Evolutionary conservation across 1,139 yeast species (phyloP), one percentile per base, ranked within the genome.

Genomic region (Geotrichum candidum): DNA sequence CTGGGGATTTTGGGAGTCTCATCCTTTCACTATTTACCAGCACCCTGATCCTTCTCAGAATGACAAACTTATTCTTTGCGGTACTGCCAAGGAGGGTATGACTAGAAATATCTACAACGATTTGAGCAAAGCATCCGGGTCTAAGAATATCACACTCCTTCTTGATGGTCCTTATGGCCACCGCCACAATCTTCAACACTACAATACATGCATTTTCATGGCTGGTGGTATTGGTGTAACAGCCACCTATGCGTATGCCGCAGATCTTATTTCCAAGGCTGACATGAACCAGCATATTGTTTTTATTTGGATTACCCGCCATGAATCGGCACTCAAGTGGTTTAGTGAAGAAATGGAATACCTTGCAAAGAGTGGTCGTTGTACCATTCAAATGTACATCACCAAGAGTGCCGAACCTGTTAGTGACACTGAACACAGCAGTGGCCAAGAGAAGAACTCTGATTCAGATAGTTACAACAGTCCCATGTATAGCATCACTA

Each of bases 141-240:
- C 50, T 15, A 50, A 54, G 7, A 57, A 50, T 13, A 56, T 76
- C 18, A 73, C 72, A 58, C 79, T 82, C 1, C 70, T 78, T 31
- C 67, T 84, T 15, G 87, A 84, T 66, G 88, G 88, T 0, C 86
- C 87, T 0, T 84, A 84, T 67, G 84, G 87, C 68, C 72, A 74
- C 67, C 66, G 75, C 66, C 67, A 82, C 64, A 78, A 87, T 72
- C 60, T 83, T 61, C 76, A 77, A 61, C 79, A 79, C 61, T 85
- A 80, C 68, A 83, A 83, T 60, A 80, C 80, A 54, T 71, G 78
- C 13, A 70, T 84, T n/a, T 76, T 85, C 58, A 65, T 85, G 58
- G 82, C 84, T 2, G 86, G 88, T 65, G 90, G 90, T 61, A 85
- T 84, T 65, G 92, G 92, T 69, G 77, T 87, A 61, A 85, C 92